Evolutionary conservation across 371 early-diverging fungal genomes (phyloP), one percentile per base, ranked within the genome.

Genomic region (Batkoa obscura): DNA sequence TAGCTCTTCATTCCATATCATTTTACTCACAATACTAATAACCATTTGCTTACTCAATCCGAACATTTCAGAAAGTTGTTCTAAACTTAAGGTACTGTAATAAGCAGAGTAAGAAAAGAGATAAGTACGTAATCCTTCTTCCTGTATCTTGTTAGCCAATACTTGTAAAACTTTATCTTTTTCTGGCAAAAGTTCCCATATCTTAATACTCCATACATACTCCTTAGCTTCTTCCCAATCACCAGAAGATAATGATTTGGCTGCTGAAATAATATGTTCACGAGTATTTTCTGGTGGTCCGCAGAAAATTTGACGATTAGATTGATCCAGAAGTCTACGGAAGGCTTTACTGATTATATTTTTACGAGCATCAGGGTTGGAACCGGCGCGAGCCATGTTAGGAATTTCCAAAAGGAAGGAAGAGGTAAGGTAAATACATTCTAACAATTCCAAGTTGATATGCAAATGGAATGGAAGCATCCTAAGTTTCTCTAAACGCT

Each of bases 381-480:
- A 77, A 59, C 83, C 75, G 66, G 88, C 80, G 63, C 80, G 73
- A 15, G 96, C 95, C 80, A 94, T 90, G 65, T 78, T 78, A 41
- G 96, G 96, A 60, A 98, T 84, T 70, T 98, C 98, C 54, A 95
- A 70, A 41, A 98, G 75, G 94, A 98, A 91, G 30, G 90, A 86
- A 64, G 85, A 83, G 6, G 89, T 87, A 66, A 95, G 72, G 71
- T 90, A 94, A 35, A 89, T 88, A 66, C 89, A 93, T 75, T 98
- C 98, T 43, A 98, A 69, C 31, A 98, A 79, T 68, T 98, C 98
- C 60, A 94, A 70, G 75, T 95, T 94, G 72, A 98, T 91, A 75
- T 93, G 94, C 90, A 94, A 88, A 73, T 94, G 94, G 88, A 94
- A 94, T 30, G 96, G 98, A 62, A 97, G 74, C 75, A 88, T 92